Percentiles rank a stretch among this genome's conserved stretches.
Conservation (phyloP, 2,329 filamentous ascomycete genomes). For the Colletotrichum viniferum region DNA sequence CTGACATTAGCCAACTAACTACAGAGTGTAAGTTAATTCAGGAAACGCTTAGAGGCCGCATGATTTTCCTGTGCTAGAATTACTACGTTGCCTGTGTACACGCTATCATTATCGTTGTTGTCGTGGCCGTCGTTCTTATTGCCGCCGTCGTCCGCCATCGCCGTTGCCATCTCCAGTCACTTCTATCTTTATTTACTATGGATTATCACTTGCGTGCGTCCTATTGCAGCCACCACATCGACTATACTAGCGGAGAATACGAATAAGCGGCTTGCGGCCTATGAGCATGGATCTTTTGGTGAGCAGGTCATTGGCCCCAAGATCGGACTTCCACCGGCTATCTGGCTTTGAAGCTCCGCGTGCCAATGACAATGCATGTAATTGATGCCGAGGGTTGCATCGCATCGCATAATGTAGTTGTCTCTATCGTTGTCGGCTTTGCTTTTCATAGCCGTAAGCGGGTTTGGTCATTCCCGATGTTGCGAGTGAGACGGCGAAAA, state of each 20-base stretch:
- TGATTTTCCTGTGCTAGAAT: background rate
- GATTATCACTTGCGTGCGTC: too few relatives aligned
- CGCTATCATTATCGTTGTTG: background rate
- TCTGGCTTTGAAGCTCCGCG: accelerated
- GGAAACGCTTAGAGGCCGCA: background rate
- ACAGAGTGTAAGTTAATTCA: background rate
- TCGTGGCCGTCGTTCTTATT: background rate
- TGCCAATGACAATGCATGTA: background rate
- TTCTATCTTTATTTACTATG: background rate
- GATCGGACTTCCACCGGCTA: background rate
- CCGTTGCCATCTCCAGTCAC: accelerated
- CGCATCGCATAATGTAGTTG: background rate
- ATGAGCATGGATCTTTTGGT: background rate
- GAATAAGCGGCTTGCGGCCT: background rate
- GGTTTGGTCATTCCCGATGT: too few relatives aligned
- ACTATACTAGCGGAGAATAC: background rate
- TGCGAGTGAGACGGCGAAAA: too few relatives aligned
- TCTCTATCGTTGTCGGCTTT: background rate
- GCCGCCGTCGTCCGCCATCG: background rate
- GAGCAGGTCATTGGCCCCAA: background rate
- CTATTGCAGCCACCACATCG: background rate
- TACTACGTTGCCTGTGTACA: background rate
- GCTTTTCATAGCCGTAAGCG: background rate
- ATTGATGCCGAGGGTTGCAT: background rate
- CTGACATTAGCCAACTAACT: background rate